Evolutionary conservation across 805 yeast genomes (phyloP).

Genomic region (Cyberlindnera misumaiensis): DNA sequence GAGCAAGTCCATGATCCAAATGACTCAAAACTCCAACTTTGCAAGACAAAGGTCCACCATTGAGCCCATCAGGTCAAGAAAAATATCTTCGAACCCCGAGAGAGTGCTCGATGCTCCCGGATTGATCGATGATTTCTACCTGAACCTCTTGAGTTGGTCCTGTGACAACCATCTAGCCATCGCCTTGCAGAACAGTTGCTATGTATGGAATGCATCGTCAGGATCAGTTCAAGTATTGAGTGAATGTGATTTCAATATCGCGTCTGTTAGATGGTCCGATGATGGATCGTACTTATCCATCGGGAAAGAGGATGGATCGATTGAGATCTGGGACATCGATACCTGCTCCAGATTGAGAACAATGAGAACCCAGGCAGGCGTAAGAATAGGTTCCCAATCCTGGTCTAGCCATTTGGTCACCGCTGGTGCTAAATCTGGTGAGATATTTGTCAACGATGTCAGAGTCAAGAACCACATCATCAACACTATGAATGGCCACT

Average conservation of each 20-base stretch:
- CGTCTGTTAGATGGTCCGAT: conserved; percentile 84
- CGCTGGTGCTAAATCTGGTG: conserved; percentile 84
- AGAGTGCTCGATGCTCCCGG: conserved; percentile 96
- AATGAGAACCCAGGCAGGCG: conserved; percentile 58
- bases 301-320: conserved; percentile 74
- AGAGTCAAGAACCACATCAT: conserved; percentile 74
- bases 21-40: conserved; percentile 19
- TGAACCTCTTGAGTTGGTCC: conserved; percentile 87
- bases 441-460: conserved; percentile 83
- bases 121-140: conserved; percentile 83
- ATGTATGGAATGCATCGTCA: conserved; percentile 85
- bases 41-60: conserved; percentile 31
- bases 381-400: conserved; percentile 74
- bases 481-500: conserved; percentile 53
- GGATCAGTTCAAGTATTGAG: conserved; percentile 70
- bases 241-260: conserved; percentile 50
- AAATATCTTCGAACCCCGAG: conserved; percentile 82
- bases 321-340: conserved; percentile 93
- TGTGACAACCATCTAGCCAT: conserved; percentile 74
- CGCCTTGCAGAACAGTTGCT: conserved; percentile 77
- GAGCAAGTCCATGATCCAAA: conserved; percentile 18
- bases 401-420: conserved; percentile 82
- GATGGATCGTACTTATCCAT: conserved; percentile 83
- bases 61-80: conserved; percentile 64
- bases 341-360: conserved; percentile 68